Evolutionary conservation across 306 rosid species (phyloP), one percentile per base, ranked within the genome.

Genomic region (Castanospermum australe): DNA sequence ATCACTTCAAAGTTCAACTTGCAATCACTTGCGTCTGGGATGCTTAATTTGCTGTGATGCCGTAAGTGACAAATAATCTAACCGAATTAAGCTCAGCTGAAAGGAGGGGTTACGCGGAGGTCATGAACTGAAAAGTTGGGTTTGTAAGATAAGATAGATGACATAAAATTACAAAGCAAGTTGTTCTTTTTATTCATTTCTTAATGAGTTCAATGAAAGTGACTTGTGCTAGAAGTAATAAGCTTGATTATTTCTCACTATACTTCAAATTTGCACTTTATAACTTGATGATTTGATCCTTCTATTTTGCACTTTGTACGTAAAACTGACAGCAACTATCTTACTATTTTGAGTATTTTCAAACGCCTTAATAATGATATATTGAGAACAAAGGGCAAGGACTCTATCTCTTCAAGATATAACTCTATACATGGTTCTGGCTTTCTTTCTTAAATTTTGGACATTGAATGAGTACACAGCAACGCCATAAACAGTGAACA

Each of bases 221-320:
- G 78, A 76, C 85, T 62, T 82, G 14, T 5, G 32, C 32, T 51
- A 24, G 17, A 76, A 82, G 78, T 60, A 28, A 51, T 62, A 51
- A 28, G 76, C n/a, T 55, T 28, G 42, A 56, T 42, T 17, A 38
- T n/a, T 38, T 69, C 72, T 68, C 30, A 36, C 59, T 75, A 38
- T 21, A 18, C 61, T 33, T 38, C 33, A 21, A 21, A 76, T 15
- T 56, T 66, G 56, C 38, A 33, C 62, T 32, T 6, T 35, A 39
- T 20, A 44, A 42, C 24, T 65, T 32, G 32, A 20, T 54, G 21
- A 41, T 52, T 20, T 61, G 8, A 42, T 54, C 42, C 30, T 64
- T 80, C 56, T 57, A 24, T 72, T 51, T 68, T 71, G 38, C 24
- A 28, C 22, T 6, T 8, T 38, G 32, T 22, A 32, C 45, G 20